phyloP scores from a whole-genome alignment of 768 basidiomycete species.

The Boletus reticulatus region DNA sequence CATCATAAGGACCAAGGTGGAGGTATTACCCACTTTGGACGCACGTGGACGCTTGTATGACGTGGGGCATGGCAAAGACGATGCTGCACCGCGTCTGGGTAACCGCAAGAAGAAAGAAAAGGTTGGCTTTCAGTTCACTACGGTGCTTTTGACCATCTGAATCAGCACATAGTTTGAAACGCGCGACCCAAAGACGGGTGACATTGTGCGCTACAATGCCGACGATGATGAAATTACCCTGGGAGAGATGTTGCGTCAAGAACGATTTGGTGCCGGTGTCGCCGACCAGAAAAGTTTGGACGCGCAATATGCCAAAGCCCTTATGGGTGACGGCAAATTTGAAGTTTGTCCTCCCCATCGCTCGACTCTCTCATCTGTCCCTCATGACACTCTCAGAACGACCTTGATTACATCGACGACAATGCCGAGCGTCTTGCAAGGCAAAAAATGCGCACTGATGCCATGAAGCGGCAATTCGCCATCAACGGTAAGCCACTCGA shows the following conservation, averaged over 20 bases:
- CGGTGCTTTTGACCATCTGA: neutral
- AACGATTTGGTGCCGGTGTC: constrained; percentile 85
- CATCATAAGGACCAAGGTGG: constrained; percentile 56
- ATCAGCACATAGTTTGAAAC: constrained; percentile 66
- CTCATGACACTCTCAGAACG: constrained; percentile 47
- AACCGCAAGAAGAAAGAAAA: constrained; percentile 81
- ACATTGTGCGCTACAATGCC: constrained; percentile 83
- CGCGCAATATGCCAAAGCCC: constrained; percentile 82
- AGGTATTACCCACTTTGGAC: constrained; percentile 89
- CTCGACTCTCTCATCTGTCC: neutral
- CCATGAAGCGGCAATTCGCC: constrained; percentile 95
- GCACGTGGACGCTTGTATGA: constrained; percentile 85
- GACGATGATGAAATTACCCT: constrained; percentile 87
- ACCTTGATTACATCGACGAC: constrained; percentile 95
- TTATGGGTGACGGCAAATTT: constrained; percentile 87
- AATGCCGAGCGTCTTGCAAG: constrained; percentile 91
- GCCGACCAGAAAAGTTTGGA: constrained; percentile 92
- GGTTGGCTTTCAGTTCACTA: constrained; percentile 32
- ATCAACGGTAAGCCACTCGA: constrained; percentile 69
- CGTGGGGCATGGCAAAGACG: constrained; percentile 75
- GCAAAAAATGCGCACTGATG: constrained; percentile 94
- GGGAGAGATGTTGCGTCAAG: constrained; percentile 91
- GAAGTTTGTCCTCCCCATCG: constrained; percentile 45
- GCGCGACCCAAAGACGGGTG: constrained; percentile 86
- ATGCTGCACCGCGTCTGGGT: constrained; percentile 49